A percentile compares a stretch with the other conserved stretches of the same genome.
phyloP scores from a whole-genome alignment of 306 rosid species.

The Cucurbita moschata region DNA sequence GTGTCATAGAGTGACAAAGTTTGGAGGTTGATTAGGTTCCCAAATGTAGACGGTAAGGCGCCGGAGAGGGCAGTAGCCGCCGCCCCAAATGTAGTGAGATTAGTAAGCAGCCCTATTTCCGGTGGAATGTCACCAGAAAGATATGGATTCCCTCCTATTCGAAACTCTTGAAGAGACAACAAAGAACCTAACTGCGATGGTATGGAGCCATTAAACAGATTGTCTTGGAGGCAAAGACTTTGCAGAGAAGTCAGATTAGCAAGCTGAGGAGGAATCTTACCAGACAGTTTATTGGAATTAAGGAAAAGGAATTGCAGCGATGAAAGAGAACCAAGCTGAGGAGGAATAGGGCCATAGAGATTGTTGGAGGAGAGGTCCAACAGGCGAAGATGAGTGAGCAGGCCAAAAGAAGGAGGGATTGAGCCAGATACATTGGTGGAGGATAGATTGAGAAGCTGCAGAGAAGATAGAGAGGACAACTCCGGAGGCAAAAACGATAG shows the following conservation, averaged over 20 bases:
- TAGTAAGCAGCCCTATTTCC: slow-evolving; percentile 56
- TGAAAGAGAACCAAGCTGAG: slow-evolving; percentile 57
- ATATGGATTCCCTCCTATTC: slow-evolving; percentile 83
- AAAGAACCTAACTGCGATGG: slow-evolving; percentile 69
- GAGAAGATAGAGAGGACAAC: slow-evolving; percentile 61
- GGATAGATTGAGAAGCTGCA: slow-evolving; percentile 88
- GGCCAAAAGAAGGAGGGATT: slow-evolving; percentile 68
- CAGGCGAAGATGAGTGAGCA: slow-evolving; percentile 50
- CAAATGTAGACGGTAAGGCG: slow-evolving; percentile 62
- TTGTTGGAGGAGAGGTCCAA: slow-evolving; percentile 77
- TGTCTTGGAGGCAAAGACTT: slow-evolving; percentile 64
- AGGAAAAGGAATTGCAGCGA: slow-evolving; percentile 78
- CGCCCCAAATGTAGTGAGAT: slow-evolving; percentile 83
- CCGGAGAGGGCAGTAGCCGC: slow-evolving; percentile 93
- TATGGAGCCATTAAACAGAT: slow-evolving; percentile 60
- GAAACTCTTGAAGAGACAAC: slow-evolving; percentile 63
- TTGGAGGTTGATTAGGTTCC: slow-evolving; percentile 67
- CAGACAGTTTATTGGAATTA: slow-evolving; percentile 55
- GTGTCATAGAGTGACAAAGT: slow-evolving; percentile 79
- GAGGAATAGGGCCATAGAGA: slow-evolving; percentile 62
- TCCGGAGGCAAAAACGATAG: slow-evolving; percentile 56
- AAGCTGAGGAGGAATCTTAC: slow-evolving; percentile 62
- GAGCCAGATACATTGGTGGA: slow-evolving; percentile 76
- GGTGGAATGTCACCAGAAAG: slow-evolving; percentile 65
- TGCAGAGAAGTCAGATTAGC: slow-evolving; percentile 60